Evolutionary conservation across 306 rosid genomes (phyloP), one percentile per base, ranked within the genome.

Genomic region (Medicago arabica): DNA sequence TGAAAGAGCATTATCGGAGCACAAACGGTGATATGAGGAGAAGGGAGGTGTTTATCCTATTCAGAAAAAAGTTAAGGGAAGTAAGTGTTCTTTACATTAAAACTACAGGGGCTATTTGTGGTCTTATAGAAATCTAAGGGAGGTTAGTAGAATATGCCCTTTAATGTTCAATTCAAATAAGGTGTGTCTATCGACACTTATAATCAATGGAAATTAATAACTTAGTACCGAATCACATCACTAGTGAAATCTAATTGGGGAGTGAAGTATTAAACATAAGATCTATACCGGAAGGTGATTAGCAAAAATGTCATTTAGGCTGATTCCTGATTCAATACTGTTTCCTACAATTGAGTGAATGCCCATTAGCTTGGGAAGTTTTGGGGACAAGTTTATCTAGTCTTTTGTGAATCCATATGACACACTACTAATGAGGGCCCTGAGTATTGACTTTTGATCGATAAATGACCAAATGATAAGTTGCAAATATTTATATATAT

Each of bases 251-350:
- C 39, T 17, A 49, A 71, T 39, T 62, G 19, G 72, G 17, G 66
- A 70, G 34, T 31, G 34, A 54, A 46, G 41, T 17, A 14, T 39
- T 36, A 34, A 49, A 60, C 17, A n/a, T 19, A 28, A 51, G 57
- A 78, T 70, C 46, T 51, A 49, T 39, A 63, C 73, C 23, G 36
- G 46, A 66, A 61, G 3, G 34, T 19, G 47, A 51, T 63, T 63
- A 69, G 40, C 39, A 71, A 71, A 71, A 71, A 70, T 50, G 67
- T 7, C 63, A 69, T 40, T 40, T 28, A 51, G 19, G 63, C 40
- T 16, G 39, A 78, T 17, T 64, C 47, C 14, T 51, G 28, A 57
- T 18, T 28, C 7, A 31, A 31, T 58, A 21, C 39, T 23, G 12
- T 21, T 47, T 69, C 69, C 34, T 15, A 73, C 68, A n/a, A 43